Percentiles rank a stretch among this genome's conserved stretches.
These are phyloP conservation scores for Ilyonectria mors-panacis DNA, from an alignment of 2,329 filamentous ascomycete species.

Conservation along the genomic window DNA sequence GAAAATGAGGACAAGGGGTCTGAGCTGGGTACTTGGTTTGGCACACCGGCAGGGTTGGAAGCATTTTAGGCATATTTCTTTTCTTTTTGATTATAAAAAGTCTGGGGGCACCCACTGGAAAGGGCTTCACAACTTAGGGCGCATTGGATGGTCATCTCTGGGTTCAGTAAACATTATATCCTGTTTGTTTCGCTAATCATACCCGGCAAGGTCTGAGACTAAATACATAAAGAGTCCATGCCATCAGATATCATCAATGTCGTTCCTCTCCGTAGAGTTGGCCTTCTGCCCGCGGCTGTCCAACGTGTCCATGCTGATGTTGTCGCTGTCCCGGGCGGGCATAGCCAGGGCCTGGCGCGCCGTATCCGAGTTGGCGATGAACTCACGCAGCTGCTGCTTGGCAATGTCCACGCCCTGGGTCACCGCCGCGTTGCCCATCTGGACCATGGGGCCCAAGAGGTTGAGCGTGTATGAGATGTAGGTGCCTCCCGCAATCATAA, in stretches of 20 bases:
- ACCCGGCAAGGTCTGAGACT: slow-evolving; percentile 31
- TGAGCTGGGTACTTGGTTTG: slow-evolving; percentile 88
- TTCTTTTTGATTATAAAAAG: background rate
- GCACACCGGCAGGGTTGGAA: slow-evolving; percentile 77
- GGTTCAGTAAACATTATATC: slow-evolving; percentile 50
- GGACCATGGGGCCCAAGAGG: slow-evolving; percentile 94
- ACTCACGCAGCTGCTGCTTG: slow-evolving; percentile 91
- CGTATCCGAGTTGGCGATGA: slow-evolving; percentile 88
- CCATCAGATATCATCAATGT: slow-evolving; percentile 72
- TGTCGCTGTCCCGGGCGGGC: slow-evolving; percentile 66
- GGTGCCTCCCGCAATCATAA: slow-evolving; percentile 81
- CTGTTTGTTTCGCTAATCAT: slow-evolving; percentile 45
- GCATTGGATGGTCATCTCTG: slow-evolving; percentile 24
- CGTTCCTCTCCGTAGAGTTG: slow-evolving; percentile 57
- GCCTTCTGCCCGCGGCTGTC: slow-evolving; percentile 70
- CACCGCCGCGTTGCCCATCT: slow-evolving; percentile 92
- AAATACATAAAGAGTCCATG: slow-evolving; percentile 32
- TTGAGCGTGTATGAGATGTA: slow-evolving; percentile 96
- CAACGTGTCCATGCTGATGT: slow-evolving; percentile 72
- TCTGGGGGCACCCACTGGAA: background rate
- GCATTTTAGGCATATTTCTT: slow-evolving; percentile 71
- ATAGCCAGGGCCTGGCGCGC: slow-evolving; percentile 88
- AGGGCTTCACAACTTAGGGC: slow-evolving; percentile 1
- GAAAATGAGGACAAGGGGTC: slow-evolving; percentile 63
- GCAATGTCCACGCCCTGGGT: slow-evolving; percentile 90